Percentiles rank a stretch among this genome's conserved stretches.
phyloP scores from a whole-genome alignment of 1,284 basidiomycete species.

The Cryptococcus sp. region DNA sequence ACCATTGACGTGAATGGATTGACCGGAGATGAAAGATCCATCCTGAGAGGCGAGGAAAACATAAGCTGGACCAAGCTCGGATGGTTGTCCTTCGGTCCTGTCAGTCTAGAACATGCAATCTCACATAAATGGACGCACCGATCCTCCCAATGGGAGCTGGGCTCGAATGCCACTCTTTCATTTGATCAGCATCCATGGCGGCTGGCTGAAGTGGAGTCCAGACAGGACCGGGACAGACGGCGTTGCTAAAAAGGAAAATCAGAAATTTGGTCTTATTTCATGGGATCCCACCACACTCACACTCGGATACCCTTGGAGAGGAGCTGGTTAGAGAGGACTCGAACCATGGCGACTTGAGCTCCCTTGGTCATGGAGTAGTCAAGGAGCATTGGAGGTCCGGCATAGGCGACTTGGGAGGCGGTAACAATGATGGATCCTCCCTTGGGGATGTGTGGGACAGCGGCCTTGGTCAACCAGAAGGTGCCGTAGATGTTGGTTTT shows the following conservation, averaged over 20 bases:
- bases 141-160: conserved; percentile 43
- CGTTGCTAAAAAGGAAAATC: conserved; percentile 8
- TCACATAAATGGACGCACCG: conserved; percentile 11
- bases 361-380: conserved; percentile 61
- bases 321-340: conserved; percentile 56
- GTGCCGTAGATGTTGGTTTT: conserved; percentile 33
- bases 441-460: conserved; percentile 45
- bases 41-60: conserved; percentile 45
- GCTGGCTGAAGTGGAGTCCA: conserved; percentile 42
- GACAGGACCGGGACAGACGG: conserved; percentile 26
- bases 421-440: conserved; percentile 46
- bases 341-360: conserved; percentile 56
- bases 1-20: conserved; percentile 45
- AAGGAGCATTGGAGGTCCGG: conserved; percentile 47
- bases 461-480: conserved; percentile 34
- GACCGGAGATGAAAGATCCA: conserved; percentile 43
- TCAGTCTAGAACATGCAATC: background rate
- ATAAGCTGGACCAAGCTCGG: conserved; percentile 45
- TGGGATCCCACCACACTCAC: conserved; percentile 19
- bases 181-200: conserved; percentile 36
- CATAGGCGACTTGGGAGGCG: conserved; percentile 39
- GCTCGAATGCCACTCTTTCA: conserved; percentile 35
- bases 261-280: no score
- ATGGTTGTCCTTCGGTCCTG: conserved; percentile 28
- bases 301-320: conserved; percentile 53